Evolutionary conservation across 192 early-diverging fungal species (phyloP).

Genomic region (Podila horticola): DNA sequence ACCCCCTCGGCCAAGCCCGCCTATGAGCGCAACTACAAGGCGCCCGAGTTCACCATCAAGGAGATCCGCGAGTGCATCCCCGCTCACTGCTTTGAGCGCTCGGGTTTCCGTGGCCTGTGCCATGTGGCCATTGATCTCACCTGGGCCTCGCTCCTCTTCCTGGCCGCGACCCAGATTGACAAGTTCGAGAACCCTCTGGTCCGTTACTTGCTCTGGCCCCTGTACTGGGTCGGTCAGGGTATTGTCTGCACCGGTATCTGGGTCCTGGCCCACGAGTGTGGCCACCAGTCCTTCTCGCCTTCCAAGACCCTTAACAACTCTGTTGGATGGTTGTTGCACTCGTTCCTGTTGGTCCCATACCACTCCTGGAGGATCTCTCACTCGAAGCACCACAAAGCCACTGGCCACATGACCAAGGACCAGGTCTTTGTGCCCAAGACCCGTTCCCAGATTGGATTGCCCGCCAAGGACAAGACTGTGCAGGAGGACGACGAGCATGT

Average conservation of each 20-base stretch:
- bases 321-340: conserved; percentile 92
- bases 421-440: conserved; percentile 94
- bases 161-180: conserved; percentile 78
- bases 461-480: conserved; percentile 53
- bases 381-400: conserved; percentile 93
- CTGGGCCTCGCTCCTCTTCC: conserved; percentile 68
- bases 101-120: conserved; percentile 79
- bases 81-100: conserved; percentile 92
- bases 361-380: conserved; percentile 94
- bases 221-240: conserved; percentile 88
- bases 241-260: conserved; percentile 89
- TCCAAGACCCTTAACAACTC: conserved; percentile 87
- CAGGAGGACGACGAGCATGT: conserved; percentile 58
- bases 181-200: conserved; percentile 53
- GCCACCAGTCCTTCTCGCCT: conserved; percentile 91
- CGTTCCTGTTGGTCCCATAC: conserved; percentile 90
- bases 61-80: conserved; percentile 91
- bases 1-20: conserved; percentile 11
- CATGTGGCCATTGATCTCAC: conserved; percentile 85
- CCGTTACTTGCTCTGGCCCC: conserved; percentile 74
- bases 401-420: conserved; percentile 89
- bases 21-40: conserved; percentile 60
- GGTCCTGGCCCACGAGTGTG: conserved; percentile 94
- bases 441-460: conserved; percentile 67
- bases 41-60: conserved; percentile 88